A percentile compares a stretch with the other conserved stretches of the same genome.
phyloP scores from a whole-genome alignment of 2,329 filamentous ascomycete species.

The Malbranchea cinnamomea region DNA sequence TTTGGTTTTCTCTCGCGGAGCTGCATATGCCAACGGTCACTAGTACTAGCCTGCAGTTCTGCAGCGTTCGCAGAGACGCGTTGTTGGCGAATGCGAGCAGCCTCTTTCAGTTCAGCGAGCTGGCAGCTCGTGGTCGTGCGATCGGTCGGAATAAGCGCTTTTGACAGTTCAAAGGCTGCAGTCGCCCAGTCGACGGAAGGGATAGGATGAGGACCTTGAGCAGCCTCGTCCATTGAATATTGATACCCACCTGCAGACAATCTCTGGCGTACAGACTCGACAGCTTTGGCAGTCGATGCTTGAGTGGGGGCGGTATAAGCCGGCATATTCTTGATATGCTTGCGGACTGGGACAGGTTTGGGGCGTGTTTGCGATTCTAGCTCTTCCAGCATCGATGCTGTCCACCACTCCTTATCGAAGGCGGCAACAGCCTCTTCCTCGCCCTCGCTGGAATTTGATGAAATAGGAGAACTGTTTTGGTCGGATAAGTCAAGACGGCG shows the following conservation, averaged over 20 bases:
- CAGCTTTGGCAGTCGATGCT: slow-evolving; percentile 68
- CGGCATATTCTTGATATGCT: slow-evolving; percentile 43
- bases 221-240: slow-evolving; percentile 30
- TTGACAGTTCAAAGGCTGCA: slow-evolving; percentile 70
- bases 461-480: slow-evolving; percentile 1
- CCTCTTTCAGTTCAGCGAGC: slow-evolving; percentile 64
- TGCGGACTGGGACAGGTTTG: slow-evolving; percentile 37
- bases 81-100: slow-evolving; percentile 48
- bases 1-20: slow-evolving; percentile 54
- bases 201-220: slow-evolving; percentile 47
- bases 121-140: slow-evolving; percentile 63
- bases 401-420: slow-evolving; percentile 63
- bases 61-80: slow-evolving; percentile 41
- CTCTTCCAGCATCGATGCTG: slow-evolving; percentile 46
- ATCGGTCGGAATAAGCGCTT: slow-evolving; percentile 61
- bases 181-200: slow-evolving; percentile 76
- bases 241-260: slow-evolving; percentile 16
- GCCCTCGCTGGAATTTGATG: slow-evolving; percentile 8
- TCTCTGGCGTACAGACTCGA: slow-evolving; percentile 48
- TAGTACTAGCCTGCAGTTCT: slow-evolving; percentile 25
- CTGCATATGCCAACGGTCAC: slow-evolving; percentile 49
- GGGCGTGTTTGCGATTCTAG: slow-evolving; percentile 48
- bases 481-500: slow-evolving; percentile 21
- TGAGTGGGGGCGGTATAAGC: slow-evolving; percentile 81
- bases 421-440: slow-evolving; percentile 11